These are phyloP conservation scores for Phytophthora idaei DNA, from an alignment of 352 stramenopile genomes.

Conservation along the genomic window DNA sequence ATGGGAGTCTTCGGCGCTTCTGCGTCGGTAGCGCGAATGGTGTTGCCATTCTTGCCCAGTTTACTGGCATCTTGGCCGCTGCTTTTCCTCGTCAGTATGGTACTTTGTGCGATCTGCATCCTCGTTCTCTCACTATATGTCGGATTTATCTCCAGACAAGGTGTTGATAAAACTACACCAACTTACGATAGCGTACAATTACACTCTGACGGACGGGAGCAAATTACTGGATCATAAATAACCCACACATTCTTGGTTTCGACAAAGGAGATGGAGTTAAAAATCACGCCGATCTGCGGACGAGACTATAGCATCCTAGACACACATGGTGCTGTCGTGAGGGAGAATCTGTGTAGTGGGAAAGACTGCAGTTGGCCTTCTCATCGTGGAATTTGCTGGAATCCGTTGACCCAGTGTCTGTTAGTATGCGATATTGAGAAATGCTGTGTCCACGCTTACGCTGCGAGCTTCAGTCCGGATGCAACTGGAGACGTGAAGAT, in stretches of 20 bases:
- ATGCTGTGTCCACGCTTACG: constrained; percentile 45
- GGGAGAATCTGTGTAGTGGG: constrained; percentile 10
- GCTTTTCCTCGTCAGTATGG: constrained; percentile 55
- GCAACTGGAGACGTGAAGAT: constrained; percentile 18
- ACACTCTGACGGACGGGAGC: constrained; percentile 30
- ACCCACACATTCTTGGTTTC: constrained; percentile 16
- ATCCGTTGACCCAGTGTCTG: constrained; percentile 51
- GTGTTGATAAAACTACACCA: not conserved
- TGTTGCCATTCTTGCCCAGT: constrained; percentile 63
- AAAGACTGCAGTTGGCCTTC: constrained; percentile 13
- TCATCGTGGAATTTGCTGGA: constrained; percentile 55
- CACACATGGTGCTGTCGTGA: constrained; percentile 11
- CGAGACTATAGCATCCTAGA: constrained; percentile 35
- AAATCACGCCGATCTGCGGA: constrained; percentile 41
- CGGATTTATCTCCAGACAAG: constrained; percentile 23
- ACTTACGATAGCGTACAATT: constrained; percentile 32
- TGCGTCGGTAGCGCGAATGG: constrained; percentile 58
- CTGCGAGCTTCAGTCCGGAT: constrained; percentile 29
- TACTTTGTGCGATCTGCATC: constrained; percentile 50
- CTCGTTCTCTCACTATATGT: constrained; percentile 40
- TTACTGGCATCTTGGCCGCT: constrained; percentile 47
- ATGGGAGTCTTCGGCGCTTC: constrained; percentile 72
- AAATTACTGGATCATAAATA: constrained; percentile 15
- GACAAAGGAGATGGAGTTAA: constrained; percentile 31
- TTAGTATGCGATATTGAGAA: constrained; percentile 50